phyloP scores from a whole-genome alignment of 768 basidiomycete species.

The Pholiota microspora region DNA sequence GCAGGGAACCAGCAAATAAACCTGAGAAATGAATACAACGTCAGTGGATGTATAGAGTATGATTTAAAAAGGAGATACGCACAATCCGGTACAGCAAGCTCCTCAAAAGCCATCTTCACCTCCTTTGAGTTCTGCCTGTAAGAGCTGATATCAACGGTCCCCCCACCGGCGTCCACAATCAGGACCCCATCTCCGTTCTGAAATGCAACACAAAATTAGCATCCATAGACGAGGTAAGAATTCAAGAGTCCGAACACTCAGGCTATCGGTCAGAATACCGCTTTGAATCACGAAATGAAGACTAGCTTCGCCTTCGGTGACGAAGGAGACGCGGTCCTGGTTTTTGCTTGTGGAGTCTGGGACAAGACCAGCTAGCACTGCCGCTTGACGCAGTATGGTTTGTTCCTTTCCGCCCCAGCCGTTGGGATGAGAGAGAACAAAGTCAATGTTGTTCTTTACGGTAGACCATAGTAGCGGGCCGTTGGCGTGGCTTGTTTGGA shows the following conservation, averaged over 20 bases:
- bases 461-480: constrained; percentile 38
- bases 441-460: constrained; percentile 32
- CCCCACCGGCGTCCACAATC: constrained; percentile 63
- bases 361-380: constrained; percentile 37
- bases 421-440: constrained; percentile 40
- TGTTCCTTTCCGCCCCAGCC: constrained; percentile 46
- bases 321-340: constrained; percentile 34
- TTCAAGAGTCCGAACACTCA: background rate
- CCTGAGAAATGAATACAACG: constrained; percentile 28
- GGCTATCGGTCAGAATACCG: constrained; percentile 21
- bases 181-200: constrained; percentile 19
- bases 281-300: constrained; percentile 42
- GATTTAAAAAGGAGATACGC: constrained; percentile 3
- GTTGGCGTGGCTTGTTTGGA: constrained; percentile 40
- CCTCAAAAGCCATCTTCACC: constrained; percentile 34
- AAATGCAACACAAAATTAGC: background rate
- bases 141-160: constrained; percentile 58
- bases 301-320: constrained; percentile 56
- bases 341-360: constrained; percentile 30
- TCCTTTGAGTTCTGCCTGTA: constrained; percentile 36
- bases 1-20: constrained; percentile 48
- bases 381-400: constrained; percentile 36
- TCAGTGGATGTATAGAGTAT: background rate
- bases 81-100: constrained; percentile 47
- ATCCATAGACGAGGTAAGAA: background rate